Evolutionary conservation across 805 yeast genomes (phyloP).

Genomic region (Candida succiphila): DNA sequence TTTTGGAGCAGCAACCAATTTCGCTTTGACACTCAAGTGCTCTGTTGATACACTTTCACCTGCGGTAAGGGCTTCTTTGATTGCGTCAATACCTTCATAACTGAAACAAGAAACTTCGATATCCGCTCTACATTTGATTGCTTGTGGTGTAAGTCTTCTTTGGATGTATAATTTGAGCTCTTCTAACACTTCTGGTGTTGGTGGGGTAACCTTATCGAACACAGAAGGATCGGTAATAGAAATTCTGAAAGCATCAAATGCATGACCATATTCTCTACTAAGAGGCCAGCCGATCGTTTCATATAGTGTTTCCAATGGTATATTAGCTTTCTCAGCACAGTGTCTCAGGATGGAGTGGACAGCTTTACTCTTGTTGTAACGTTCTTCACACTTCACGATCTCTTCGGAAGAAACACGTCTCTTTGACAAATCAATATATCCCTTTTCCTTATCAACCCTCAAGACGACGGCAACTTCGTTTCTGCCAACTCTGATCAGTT

Average conservation of each 20-base stretch:
- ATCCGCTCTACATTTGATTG: constrained; percentile 97
- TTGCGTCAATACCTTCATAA: constrained; percentile 97
- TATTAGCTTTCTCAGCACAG: constrained; percentile 93
- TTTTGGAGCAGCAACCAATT: constrained; percentile 94
- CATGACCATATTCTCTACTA: constrained; percentile 91
- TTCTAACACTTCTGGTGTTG: constrained; percentile 63
- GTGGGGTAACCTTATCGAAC: constrained; percentile 70
- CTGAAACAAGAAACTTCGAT: constrained; percentile 95
- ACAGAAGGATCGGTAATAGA: constrained; percentile 88
- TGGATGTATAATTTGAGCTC: constrained; percentile 84
- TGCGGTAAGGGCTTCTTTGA: constrained; percentile 75
- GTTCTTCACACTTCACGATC: constrained; percentile 93
- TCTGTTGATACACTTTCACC: constrained; percentile 84
- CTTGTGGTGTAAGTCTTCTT: constrained; percentile 94
- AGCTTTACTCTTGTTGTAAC: constrained; percentile 92
- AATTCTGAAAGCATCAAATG: constrained; percentile 93
- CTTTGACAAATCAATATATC: constrained; percentile 94
- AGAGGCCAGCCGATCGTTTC: constrained; percentile 95
- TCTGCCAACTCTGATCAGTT: constrained; percentile 94
- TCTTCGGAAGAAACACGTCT: constrained; percentile 98
- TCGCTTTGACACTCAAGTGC: constrained; percentile 81
- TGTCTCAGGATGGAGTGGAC: constrained; percentile 98
- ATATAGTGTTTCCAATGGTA: constrained; percentile 79
- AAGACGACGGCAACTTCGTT: constrained; percentile 97
- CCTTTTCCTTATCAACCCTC: constrained; percentile 97